Evolutionary conservation across 495 filamentous ascomycete genomes (phyloP), one percentile per base, ranked within the genome.

Genomic region (Echria macrotheca): DNA sequence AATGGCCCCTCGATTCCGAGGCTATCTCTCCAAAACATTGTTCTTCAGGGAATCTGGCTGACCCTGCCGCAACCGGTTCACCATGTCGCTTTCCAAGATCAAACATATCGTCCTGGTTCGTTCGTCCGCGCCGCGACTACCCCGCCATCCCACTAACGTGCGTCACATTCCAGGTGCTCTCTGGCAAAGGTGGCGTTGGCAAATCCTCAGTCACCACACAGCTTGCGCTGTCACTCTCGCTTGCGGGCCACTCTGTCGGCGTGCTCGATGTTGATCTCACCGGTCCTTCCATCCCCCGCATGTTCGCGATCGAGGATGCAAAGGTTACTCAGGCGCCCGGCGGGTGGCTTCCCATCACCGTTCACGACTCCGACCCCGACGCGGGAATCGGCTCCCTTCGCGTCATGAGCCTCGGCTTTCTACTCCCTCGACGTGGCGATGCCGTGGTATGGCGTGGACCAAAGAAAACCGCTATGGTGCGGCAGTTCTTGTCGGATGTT

Each of bases 381-480:
- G 62, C 66, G 14, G 71, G 69, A 12, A 66, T 78, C 32, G 88
- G 88, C 14, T 74, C 84, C 15, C 80, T 96, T 28, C 78, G 80
- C 47, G 91, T 87, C 69, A 96, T 97, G 86, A 94, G 87, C 42
- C 78, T 98, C 1, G 93, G 89, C 19, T 96, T 98, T 63, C 77
- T 98, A 18, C 79, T 98, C 11, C 82, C 82, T 24, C 76, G 83
- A 43, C 76, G 91, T 56, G 85, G 83, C 52, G 89, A 95, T 56
- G 90, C 91, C 3, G 89, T 98, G 1, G 89, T 98, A 47, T 98
- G 93, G 93, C 82, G 93, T 38, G 93, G 93, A 0, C 93, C 93
- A 1, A 98, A 98, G 69, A 98, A 98, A 70, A 98, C 94, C 7
- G 94, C 94, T 23, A 97, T 98, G 93, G 90, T 98, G 33, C 84